Evolutionary conservation across 768 basidiomycete species (phyloP), one percentile per base, ranked within the genome.

Genomic region (Leccinum broughii): DNA sequence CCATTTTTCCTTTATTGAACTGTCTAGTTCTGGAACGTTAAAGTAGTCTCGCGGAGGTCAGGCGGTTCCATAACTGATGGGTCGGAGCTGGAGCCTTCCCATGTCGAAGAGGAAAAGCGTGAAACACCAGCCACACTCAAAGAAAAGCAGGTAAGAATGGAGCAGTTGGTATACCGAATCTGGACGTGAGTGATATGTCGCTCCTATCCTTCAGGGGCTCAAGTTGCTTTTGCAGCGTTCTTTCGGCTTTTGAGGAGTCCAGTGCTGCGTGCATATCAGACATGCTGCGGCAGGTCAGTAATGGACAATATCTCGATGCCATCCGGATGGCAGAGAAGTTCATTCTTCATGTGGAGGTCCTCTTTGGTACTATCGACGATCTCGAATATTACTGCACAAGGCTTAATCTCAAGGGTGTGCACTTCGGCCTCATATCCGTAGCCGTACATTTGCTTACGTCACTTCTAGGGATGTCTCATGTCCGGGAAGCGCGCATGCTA

Each of bases 311-410:
- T 75, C 82, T 97, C 58, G 96, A 98, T 68, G 96, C 95, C 54
- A 95, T 99, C 69, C 85, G 93, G 64, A 93, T 98, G 92, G 96
- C 97, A 13, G 97, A 99, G 77, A 93, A 91, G 79, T 99, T 99
- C 70, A 98, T 98, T 66, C 80, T 98, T 20, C 96, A 99, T 71
- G 97, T 99, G 56, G 97, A 99, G 75, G 93, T 96, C 50, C 83
- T 99, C 22, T 99, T 99, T 66, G 94, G 93, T 20, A 92, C 93
- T 14, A 95, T 98, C 65, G 97, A 99, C 72, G 95, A 98, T 75
- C 84, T 99, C 49, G 95, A 97, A 74, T 90, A 85, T 62, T 85
- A 93, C 67, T 99, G 96, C 70, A 80, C 85, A 17, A 80, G 83
- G 48, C 82, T 91, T 41, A 86, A 82, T 67, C 83, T 89, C 72